Percentiles rank a stretch among this genome's conserved stretches.
Conservation (phyloP, 164 flowering plant species). For the Tetrastigma voinierianum region DNA sequence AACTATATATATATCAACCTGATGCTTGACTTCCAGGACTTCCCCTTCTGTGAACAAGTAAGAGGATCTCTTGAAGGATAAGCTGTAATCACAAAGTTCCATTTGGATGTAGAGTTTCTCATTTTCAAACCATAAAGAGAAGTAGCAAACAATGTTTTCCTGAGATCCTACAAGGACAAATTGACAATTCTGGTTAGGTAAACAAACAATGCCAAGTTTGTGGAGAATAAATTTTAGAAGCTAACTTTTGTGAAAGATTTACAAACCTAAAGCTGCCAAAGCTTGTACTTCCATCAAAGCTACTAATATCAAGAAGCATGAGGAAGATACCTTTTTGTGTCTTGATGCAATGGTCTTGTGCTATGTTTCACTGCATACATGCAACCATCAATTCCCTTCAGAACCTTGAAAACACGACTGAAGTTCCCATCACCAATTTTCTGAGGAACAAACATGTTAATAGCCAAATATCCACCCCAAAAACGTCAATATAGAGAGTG, state of each 20-base stretch:
- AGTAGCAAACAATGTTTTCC: constrained; percentile 78
- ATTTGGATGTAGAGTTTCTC: constrained; percentile 90
- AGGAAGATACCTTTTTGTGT: constrained; percentile 66
- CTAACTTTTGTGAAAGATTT: neutral
- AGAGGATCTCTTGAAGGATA: constrained; percentile 41
- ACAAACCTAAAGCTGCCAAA: constrained; percentile 84
- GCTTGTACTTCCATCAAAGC: constrained; percentile 99
- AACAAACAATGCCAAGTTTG: neutral
- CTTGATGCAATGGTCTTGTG: constrained; percentile 61
- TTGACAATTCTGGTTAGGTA: neutral
- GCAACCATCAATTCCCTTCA: constrained; percentile 96
- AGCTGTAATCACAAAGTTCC: constrained; percentile 89
- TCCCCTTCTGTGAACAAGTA: constrained; percentile 50
- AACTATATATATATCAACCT: constrained; percentile 40
- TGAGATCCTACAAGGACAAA: constrained; percentile 54
- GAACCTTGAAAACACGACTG: constrained; percentile 75
- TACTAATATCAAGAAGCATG: neutral
- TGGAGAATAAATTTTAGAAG: neutral
- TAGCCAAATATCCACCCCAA: neutral
- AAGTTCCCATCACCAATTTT: constrained; percentile 90
- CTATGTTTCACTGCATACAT: constrained; percentile 89
- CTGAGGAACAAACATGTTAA: constrained; percentile 32
- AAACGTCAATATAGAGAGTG: neutral
- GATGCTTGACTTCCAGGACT: constrained; percentile 54
- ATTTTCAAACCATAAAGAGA: constrained; percentile 92